Percentiles rank a stretch among this genome's conserved stretches.
phyloP scores from a whole-genome alignment of 192 early-diverging fungal genomes.

The Mortierella antarctica region DNA sequence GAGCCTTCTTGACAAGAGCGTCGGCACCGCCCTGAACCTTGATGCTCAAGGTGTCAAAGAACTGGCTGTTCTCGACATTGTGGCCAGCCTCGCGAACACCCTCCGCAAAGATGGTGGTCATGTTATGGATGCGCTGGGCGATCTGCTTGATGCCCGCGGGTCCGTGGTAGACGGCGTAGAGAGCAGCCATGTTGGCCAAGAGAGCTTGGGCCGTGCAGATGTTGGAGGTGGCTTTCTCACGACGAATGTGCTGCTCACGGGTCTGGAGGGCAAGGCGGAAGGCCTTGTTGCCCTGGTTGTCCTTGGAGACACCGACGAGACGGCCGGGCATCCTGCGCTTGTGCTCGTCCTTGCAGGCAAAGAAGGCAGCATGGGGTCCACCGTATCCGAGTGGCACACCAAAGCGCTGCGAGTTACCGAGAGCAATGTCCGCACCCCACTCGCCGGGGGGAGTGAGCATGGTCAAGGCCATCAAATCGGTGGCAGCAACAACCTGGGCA shows the following conservation, averaged over 20 bases:
- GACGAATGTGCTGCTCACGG: conserved; percentile 98
- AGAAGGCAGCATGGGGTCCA: conserved; percentile 99
- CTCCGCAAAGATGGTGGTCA: conserved; percentile 85
- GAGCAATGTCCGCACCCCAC: conserved; percentile 97
- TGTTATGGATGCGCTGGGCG: conserved; percentile 93
- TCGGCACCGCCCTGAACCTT: conserved; percentile 72
- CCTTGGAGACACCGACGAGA: conserved; percentile 96
- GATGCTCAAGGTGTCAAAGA: conserved; percentile 97
- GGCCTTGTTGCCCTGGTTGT: conserved; percentile 85
- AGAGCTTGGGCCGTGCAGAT: conserved; percentile 99
- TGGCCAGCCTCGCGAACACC: conserved; percentile 82
- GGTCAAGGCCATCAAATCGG: conserved; percentile 93
- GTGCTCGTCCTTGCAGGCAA: conserved; percentile 91
- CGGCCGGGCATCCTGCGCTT: conserved; percentile 97
- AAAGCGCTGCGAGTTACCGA: conserved; percentile 98
- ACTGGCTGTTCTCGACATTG: conserved; percentile 82
- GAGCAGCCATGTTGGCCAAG: conserved; percentile 99
- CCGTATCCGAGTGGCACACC: conserved; percentile 99
- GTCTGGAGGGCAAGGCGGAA: conserved; percentile 97
- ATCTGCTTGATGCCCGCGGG: conserved; percentile 91
- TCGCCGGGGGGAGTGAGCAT: conserved; percentile 93
- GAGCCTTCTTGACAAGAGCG: conserved; percentile 77
- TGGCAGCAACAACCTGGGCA: conserved; percentile 91
- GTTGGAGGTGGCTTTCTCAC: conserved; percentile 99
- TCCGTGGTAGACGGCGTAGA: conserved; percentile 99